phyloP scores from a whole-genome alignment of 441 rosid species.

The California macrophylla region DNA sequence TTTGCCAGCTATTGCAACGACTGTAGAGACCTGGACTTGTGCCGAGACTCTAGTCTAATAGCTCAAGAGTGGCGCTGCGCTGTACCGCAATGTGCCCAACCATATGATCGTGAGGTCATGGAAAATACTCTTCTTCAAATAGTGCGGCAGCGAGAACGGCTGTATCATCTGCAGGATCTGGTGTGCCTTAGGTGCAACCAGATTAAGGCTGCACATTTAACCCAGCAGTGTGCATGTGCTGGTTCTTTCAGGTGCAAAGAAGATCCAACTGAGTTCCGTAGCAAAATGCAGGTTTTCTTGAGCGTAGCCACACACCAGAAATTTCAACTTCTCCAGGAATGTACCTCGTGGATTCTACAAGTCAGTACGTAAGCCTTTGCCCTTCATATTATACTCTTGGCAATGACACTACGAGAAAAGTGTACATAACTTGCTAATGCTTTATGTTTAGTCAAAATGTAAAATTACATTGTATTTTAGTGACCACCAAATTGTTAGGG shows the following conservation, averaged over 20 bases:
- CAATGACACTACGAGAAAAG: neutral
- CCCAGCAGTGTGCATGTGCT: constrained; percentile 74
- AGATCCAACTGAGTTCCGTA: constrained; percentile 45
- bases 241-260: constrained; percentile 79
- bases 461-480: neutral
- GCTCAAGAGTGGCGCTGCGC: constrained; percentile 80
- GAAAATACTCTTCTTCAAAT: constrained; percentile 83
- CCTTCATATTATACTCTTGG: neutral
- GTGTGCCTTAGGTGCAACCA: constrained; percentile 75
- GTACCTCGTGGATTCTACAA: constrained; percentile 56
- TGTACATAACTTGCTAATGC: neutral
- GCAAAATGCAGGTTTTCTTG: constrained; percentile 66
- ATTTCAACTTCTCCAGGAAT: constrained; percentile 58
- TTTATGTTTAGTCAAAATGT: neutral
- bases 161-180: constrained; percentile 83
- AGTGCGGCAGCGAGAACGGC: constrained; percentile 65
- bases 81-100: constrained; percentile 83
- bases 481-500: neutral
- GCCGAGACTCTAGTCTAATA: constrained; percentile 56
- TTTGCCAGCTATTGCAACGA: constrained; percentile 82
- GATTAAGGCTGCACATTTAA: constrained; percentile 79
- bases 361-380: constrained; percentile 7
- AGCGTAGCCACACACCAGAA: constrained; percentile 58
- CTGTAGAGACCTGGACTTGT: constrained; percentile 82
- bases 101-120: constrained; percentile 63